Evolutionary conservation across 2,329 filamentous ascomycete genomes (phyloP), one percentile per base, ranked within the genome.

Genomic region (Pseudogymnoascus sp.): DNA sequence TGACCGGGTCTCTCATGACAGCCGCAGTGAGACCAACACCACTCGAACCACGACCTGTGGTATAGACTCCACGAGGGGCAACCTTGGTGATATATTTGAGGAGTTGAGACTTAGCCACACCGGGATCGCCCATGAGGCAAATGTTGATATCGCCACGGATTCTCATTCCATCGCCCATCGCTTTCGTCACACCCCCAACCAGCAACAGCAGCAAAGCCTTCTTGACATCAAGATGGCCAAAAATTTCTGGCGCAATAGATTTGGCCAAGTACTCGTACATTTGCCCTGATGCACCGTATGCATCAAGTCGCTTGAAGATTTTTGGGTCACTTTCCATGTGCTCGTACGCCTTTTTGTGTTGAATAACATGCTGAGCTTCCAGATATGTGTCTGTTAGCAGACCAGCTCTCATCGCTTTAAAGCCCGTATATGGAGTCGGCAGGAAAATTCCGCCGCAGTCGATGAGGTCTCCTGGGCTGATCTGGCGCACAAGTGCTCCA

Each of bases 81-180:
- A 99, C 95, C 79, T 99, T 97, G 68, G 92, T 91, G 74, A 99
- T 97, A 76, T 99, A 99, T 78, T 97, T 97, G 68, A 99, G 84
- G 68, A 99, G 80, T 79, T 99, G 95, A 38, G 95, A 99, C 79
- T 99, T 99, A 79, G 95, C 95, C 73, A 99, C 95, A 91, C 95
- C 95, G 74, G 95, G 95, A 73, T 99, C 95, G 82, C 95, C 95
- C 95, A 99, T 99, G 72, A 99, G 79, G 75, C 95, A 97, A 66
- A 99, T 88, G 78, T 99, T 99, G 80, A 99, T 96, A 73, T 99
- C 95, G 71, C 95, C 95, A 82, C 95, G 91, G 74, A 99, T 99
- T 72, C 92, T 89, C 95, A 99, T 97, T 65, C 95, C 95, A 72
- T 99, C 95, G 61, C 92, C 92, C 84, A 97, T 96, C 72, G 95